phyloP scores from a whole-genome alignment of 2,329 filamentous ascomycete genomes.

The Aphanocladium album region DNA sequence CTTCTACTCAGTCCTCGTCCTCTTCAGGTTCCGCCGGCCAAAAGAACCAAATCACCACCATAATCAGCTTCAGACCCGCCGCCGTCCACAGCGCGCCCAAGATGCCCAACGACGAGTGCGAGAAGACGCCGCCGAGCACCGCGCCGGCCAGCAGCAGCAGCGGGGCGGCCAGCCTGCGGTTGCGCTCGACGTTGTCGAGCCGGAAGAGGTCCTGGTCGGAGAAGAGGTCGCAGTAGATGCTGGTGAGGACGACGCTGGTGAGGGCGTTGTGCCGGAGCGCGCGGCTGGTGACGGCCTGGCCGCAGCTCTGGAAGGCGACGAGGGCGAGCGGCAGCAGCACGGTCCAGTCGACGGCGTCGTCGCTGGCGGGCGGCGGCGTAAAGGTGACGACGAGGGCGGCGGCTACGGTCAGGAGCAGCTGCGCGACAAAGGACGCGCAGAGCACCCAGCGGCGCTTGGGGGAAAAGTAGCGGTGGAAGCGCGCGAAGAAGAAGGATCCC shows the following conservation, averaged over 20 bases:
- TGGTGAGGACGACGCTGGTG: slow-evolving; percentile 75
- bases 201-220: slow-evolving; percentile 53
- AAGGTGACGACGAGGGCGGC: slow-evolving; percentile 52
- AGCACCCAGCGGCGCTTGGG: slow-evolving; percentile 62
- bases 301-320: slow-evolving; percentile 71
- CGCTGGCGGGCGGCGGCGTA: slow-evolving; percentile 33
- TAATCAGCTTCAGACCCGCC: slow-evolving; percentile 48
- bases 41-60: slow-evolving; percentile 53
- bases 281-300: slow-evolving; percentile 70
- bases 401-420: slow-evolving; percentile 43
- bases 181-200: slow-evolving; percentile 42
- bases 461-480: slow-evolving; percentile 59
- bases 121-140: slow-evolving; percentile 45
- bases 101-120: slow-evolving; percentile 43
- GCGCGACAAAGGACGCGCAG: slow-evolving; percentile 50
- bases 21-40: slow-evolving; percentile 49
- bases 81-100: slow-evolving; percentile 57
- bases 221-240: slow-evolving; percentile 76
- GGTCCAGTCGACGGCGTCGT: slow-evolving; percentile 48
- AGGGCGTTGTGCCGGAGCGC: slow-evolving; percentile 65
- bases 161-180: slow-evolving; percentile 46
- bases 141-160: slow-evolving; percentile 45
- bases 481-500: slow-evolving; percentile 66
- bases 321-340: slow-evolving; percentile 63
- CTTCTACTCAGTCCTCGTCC: slow-evolving; percentile 19